phyloP scores from a whole-genome alignment of 2,329 filamentous ascomycete species.

The Fusarium drepaniforme region DNA sequence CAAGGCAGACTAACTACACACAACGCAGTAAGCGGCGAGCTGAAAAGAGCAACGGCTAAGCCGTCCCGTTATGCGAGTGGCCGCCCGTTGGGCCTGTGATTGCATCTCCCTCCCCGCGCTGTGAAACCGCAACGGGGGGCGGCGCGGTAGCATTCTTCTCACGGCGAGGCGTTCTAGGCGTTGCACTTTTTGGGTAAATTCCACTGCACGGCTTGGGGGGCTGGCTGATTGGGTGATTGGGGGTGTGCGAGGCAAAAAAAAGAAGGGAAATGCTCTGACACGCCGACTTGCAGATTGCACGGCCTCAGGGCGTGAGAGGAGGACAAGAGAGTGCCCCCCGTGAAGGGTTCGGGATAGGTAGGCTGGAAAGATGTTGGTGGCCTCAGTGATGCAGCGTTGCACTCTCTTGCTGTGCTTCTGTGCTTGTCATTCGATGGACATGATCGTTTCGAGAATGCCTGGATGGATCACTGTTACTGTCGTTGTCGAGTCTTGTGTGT shows the following conservation, averaged over 20 bases:
- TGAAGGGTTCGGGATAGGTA: constrained; percentile 12
- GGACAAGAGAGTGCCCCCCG: constrained; percentile 5
- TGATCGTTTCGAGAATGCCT: not conserved
- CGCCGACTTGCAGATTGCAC: constrained; percentile 31
- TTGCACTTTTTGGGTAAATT: constrained; percentile 10
- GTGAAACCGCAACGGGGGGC: constrained; percentile 15
- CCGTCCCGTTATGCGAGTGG: not conserved
- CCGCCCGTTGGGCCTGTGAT: not conserved
- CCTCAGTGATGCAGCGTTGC: not conserved
- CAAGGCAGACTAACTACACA: not conserved
- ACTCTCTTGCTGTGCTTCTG: not conserved
- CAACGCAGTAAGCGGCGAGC: not conserved
- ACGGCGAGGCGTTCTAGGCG: constrained; percentile 25
- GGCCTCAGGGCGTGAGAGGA: constrained; percentile 22
- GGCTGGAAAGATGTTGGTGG: constrained; percentile 19
- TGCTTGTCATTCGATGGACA: not conserved
- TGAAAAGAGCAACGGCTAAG: not conserved
- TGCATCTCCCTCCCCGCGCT: not conserved
- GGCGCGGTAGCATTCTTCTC: constrained; percentile 1
- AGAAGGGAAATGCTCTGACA: constrained; percentile 24
- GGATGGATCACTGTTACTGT: not conserved
- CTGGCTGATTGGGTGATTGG: constrained; percentile 15
- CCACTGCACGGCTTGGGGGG: not conserved
- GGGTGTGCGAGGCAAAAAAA: not conserved
- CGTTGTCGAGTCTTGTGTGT: not conserved